phyloP scores from a whole-genome alignment of 495 filamentous ascomycete genomes.

The Neurospora africana region DNA sequence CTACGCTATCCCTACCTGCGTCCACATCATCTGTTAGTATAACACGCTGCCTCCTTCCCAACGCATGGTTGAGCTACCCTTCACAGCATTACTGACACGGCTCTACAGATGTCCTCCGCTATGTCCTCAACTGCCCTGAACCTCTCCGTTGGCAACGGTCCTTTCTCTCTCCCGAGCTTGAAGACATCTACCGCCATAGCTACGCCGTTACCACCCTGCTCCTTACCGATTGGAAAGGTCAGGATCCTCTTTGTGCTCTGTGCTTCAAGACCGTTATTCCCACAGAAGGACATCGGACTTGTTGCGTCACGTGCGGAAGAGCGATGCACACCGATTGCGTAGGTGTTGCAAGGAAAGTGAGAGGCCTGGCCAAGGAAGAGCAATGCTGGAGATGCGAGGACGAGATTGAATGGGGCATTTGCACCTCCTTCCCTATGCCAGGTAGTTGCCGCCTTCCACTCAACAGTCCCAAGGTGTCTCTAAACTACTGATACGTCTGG shows the following conservation, averaged over 20 bases:
- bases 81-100: neutral
- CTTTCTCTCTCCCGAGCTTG: neutral
- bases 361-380: neutral
- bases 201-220: neutral
- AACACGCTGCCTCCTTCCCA: neutral
- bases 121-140: neutral
- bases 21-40: neutral
- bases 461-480: too few species aligned
- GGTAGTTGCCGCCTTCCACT: too few species aligned
- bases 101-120: neutral
- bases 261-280: neutral
- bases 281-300: neutral
- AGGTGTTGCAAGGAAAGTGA: neutral
- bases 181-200: neutral
- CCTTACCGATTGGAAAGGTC: neutral
- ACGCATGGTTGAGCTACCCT: neutral
- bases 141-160: neutral
- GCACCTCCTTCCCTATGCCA: too few species aligned
- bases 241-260: neutral
- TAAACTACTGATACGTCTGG: too few species aligned
- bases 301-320: neutral
- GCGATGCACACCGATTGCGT: neutral
- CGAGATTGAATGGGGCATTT: neutral
- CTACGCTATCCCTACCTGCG: neutral
- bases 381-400: neutral